Base-by-base conservation (phyloP, 768 basidiomycete genomes). In the Candolleomyces aberdarensis region DNA sequence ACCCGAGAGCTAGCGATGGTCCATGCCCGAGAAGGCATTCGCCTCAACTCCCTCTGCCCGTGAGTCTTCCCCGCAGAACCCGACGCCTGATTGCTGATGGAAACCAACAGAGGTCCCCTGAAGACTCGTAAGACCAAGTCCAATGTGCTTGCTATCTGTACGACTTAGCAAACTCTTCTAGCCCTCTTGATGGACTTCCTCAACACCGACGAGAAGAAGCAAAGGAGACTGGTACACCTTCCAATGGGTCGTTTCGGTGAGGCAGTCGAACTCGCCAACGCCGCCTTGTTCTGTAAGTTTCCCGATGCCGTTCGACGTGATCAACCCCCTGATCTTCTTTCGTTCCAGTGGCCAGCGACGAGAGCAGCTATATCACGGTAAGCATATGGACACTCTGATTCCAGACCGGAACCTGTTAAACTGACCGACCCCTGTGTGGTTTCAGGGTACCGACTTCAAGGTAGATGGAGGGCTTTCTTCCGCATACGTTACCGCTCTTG, bases 231-330 rank as follows among this genome's bases (percentile, higher is more conserved):
- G 71, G 87, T 94, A 20, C 94, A 95, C 67, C 84, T 96, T 15
- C 96, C 96, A 1, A 94, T 97, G 93, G 96, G 96, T 63, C 86
- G 96, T 62, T 99, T 99, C 72, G 96, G 96, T 41, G 94, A 98
- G 78, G 97, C 96, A 0, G 81, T 98, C 63, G 97, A 99, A 74
- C 83, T 96, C 61, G 97, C 97, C 7, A 91, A 89, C 69, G 95
- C 86, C 31, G 96, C 94, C 19, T 80, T 98, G 26, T 99, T 98
- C 83, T 76, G 95, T 96, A 71, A 56, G 94, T 87, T 22, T 60
- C 56, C 41, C 49, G 29, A 46, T 56, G 22, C 36, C 44, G 43
- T 57, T 39, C 26, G n/a, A 41, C 58, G 26, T 55, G 36, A 66
- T 62, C 52, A 51, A 62, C 3, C 26, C 26, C 26, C 26, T 61